phyloP scores from a whole-genome alignment of 148 eudicot species.

The Chenopodium quinoa region DNA sequence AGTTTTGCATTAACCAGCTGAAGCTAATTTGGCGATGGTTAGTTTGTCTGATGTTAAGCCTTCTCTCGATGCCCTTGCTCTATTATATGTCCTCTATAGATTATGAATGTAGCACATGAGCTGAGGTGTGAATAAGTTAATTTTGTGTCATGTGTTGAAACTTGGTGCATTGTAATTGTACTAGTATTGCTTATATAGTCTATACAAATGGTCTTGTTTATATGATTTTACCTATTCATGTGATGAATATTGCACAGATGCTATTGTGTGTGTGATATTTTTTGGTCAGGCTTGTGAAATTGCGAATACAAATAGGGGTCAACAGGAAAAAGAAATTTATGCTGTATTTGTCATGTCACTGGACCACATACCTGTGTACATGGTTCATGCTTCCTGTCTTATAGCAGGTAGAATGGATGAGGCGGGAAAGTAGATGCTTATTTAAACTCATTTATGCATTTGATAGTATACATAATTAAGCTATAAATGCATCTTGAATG shows the following conservation, averaged over 20 bases:
- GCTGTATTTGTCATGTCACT: background rate
- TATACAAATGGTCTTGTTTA: background rate
- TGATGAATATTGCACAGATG: background rate
- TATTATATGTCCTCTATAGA: background rate
- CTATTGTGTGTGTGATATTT: background rate
- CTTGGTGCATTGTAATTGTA: slow-evolving; percentile 1
- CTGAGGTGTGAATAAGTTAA: slow-evolving; percentile 10
- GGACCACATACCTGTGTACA: background rate
- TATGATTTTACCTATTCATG: background rate
- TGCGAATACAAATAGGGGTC: background rate
- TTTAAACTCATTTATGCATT: background rate
- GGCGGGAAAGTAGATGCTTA: background rate
- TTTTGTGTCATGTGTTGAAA: background rate
- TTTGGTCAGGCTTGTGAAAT: background rate
- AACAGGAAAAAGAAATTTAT: background rate
- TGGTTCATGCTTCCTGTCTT: background rate
- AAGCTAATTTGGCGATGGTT: slow-evolving; percentile 4
- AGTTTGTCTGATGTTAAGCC: slow-evolving; percentile 9
- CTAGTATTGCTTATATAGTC: background rate
- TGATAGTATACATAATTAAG: background rate
- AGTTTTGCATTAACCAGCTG: slow-evolving; percentile 63
- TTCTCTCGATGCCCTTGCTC: background rate
- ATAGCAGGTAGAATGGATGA: background rate
- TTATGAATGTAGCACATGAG: slow-evolving; percentile 1
- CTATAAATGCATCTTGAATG: background rate